Percentiles rank a stretch among this genome's conserved stretches.
phyloP scores from a whole-genome alignment of 2,329 filamentous ascomycete species.

The Septoria petroselini region DNA sequence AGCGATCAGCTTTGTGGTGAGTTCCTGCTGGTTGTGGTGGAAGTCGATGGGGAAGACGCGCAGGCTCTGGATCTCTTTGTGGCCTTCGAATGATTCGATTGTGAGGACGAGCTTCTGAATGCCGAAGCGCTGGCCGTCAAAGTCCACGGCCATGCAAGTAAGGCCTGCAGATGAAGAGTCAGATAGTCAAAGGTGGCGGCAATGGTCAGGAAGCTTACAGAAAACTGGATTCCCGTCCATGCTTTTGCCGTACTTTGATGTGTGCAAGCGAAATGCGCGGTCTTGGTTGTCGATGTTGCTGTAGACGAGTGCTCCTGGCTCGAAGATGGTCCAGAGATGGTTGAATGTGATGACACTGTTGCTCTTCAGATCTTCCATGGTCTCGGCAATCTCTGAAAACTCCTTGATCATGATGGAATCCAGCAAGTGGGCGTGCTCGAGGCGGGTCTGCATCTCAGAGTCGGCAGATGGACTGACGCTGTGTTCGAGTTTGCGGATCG shows the following conservation, averaged over 20 bases:
- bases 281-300: slow-evolving; percentile 40
- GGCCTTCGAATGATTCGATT: slow-evolving; percentile 42
- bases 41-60: slow-evolving; percentile 46
- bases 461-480: slow-evolving; percentile 12
- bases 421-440: slow-evolving; percentile 42
- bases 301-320: slow-evolving; percentile 37
- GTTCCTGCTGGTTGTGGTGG: slow-evolving; percentile 41
- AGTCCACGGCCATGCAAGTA: slow-evolving; percentile 37
- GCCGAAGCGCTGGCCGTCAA: slow-evolving; percentile 41
- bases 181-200: too few species aligned
- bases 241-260: slow-evolving; percentile 35
- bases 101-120: slow-evolving; percentile 33
- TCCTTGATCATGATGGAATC: slow-evolving; percentile 41
- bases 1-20: slow-evolving; percentile 43
- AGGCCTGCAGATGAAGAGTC: slow-evolving; percentile 13
- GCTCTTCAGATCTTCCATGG: slow-evolving; percentile 39
- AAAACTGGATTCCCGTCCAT: slow-evolving; percentile 40
- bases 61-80: slow-evolving; percentile 43
- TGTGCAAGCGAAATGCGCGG: slow-evolving; percentile 37
- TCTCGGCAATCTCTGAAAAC: slow-evolving; percentile 44
- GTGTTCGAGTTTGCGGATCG: slow-evolving; percentile 37
- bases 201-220: slow-evolving; percentile 23
- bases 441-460: slow-evolving; percentile 9
- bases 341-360: slow-evolving; percentile 39
- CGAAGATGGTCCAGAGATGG: slow-evolving; percentile 38